Base-by-base conservation (phyloP, 352 stramenopile genomes). In the Pythium graminicola region DNA sequence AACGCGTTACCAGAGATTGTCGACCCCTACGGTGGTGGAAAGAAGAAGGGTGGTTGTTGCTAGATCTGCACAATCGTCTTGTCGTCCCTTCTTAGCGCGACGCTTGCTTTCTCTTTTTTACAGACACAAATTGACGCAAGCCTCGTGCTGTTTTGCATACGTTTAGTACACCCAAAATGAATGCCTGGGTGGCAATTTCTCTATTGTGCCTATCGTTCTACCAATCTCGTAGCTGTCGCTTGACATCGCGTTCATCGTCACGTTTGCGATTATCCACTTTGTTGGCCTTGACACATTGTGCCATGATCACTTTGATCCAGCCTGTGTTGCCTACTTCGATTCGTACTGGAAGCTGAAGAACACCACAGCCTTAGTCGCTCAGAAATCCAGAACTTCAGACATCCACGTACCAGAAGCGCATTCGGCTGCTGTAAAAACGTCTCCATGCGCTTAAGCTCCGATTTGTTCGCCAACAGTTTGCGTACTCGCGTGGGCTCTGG, bases 221-320 rank as follows among this genome's bases (percentile, higher is more conserved):
- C 71, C 71, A 89, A 60, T 90, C 81, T n/a, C 77, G 75, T 14
- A 92, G 60, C 29, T 87, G 73, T 0, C 76, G 76, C 67, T 88
- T 81, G 45, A 87, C 66, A 36, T 89, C 81, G 43, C 81, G 76
- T 43, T 86, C 63, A 42, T 86, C 72, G 26, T 92, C 79, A 20
- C 76, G 76, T 64, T 79, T 81, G 51, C 81, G 81, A 27, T 73
- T 89, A 56, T 93, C 81, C 2, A 85, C 57, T 53, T 81, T 76
- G 27, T 69, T 76, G 10, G 66, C 60, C 50, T 86, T 86, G 50
- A 74, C 77, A 52, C 81, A 89, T 10, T 81, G 68, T 13, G 77
- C 79, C 47, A 89, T 58, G 35, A 88, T 72, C n/a, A 93, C 69
- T 47, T 93, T 92, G 65, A 92, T 86, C 81, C 81, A 93, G 6